These are phyloP conservation scores for Camellia sinensis DNA, from an alignment of 148 eudicot species.

Conservation along the genomic window DNA sequence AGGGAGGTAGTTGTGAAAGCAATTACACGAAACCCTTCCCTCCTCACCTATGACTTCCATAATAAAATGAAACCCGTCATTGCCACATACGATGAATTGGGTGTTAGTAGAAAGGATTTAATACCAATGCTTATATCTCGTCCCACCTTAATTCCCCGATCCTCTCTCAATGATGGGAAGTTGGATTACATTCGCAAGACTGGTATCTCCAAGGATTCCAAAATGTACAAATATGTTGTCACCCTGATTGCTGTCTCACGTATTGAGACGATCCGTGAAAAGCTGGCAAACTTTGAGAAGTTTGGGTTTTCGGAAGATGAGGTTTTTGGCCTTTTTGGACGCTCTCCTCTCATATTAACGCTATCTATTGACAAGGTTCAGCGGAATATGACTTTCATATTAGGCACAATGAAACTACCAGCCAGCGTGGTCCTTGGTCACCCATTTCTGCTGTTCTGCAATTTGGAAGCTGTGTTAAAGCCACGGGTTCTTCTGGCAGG, in stretches of 20 bases:
- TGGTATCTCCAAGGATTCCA: constrained; percentile 49
- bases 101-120: constrained; percentile 50
- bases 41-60: constrained; percentile 55
- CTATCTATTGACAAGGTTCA: constrained; percentile 67
- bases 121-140: constrained; percentile 48
- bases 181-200: constrained; percentile 58
- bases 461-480: constrained; percentile 55
- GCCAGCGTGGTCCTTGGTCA: constrained; percentile 31
- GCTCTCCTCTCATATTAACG: constrained; percentile 53
- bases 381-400: constrained; percentile 67
- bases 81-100: constrained; percentile 47
- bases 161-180: constrained; percentile 54
- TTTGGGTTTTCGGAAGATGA: constrained; percentile 70
- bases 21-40: constrained; percentile 68
- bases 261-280: constrained; percentile 58
- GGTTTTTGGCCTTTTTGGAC: constrained; percentile 53
- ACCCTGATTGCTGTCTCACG: constrained; percentile 64
- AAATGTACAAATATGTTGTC: constrained; percentile 74
- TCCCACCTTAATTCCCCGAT: constrained; percentile 56
- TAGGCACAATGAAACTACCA: constrained; percentile 60
- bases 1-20: constrained; percentile 48
- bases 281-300: constrained; percentile 62
- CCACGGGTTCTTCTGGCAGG: constrained; percentile 51
- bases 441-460: constrained; percentile 53
- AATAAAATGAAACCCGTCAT: constrained; percentile 42